Evolutionary conservation across 306 rosid genomes (phyloP).

Genomic region (Senna tora): DNA sequence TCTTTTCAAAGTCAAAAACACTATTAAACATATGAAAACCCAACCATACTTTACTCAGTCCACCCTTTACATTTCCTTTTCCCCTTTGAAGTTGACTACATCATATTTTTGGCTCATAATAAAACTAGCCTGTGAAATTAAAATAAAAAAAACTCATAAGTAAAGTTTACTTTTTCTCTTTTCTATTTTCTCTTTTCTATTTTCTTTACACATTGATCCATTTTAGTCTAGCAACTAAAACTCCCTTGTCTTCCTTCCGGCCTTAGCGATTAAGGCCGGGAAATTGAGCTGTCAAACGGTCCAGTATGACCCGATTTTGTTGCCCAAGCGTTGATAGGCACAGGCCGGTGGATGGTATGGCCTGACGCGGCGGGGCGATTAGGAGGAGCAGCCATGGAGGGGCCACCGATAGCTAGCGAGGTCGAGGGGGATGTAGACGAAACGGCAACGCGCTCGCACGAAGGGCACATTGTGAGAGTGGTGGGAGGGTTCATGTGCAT

Average conservation of each 20-base stretch:
- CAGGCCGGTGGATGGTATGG: conserved; percentile 44
- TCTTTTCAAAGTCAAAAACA: conserved; percentile 30
- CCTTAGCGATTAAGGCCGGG: not conserved
- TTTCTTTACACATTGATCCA: conserved; percentile 15
- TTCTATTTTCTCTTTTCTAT: too few relatives aligned
- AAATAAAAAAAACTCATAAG: not conserved
- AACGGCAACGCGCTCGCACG: conserved; percentile 77
- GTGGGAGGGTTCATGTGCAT: conserved; percentile 97
- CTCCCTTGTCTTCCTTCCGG: not conserved
- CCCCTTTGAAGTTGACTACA: not conserved
- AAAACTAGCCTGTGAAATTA: not conserved
- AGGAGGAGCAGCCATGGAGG: conserved; percentile 29
- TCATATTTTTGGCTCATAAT: not conserved
- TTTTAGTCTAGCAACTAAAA: not conserved
- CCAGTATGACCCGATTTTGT: conserved; percentile 1
- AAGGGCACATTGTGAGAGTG: conserved; percentile 96
- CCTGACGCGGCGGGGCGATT: conserved; percentile 8
- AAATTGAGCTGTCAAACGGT: conserved; percentile 33
- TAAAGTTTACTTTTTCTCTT: not conserved
- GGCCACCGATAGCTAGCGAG: conserved; percentile 28
- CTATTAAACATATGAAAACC: conserved; percentile 40
- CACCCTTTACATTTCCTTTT: not conserved
- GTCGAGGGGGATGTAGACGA: conserved; percentile 56
- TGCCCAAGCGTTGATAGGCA: conserved; percentile 58
- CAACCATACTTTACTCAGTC: conserved; percentile 40